These are phyloP conservation scores for Backusella macrospora DNA, from an alignment of 192 early-diverging fungal genomes.

Conservation along the genomic window DNA sequence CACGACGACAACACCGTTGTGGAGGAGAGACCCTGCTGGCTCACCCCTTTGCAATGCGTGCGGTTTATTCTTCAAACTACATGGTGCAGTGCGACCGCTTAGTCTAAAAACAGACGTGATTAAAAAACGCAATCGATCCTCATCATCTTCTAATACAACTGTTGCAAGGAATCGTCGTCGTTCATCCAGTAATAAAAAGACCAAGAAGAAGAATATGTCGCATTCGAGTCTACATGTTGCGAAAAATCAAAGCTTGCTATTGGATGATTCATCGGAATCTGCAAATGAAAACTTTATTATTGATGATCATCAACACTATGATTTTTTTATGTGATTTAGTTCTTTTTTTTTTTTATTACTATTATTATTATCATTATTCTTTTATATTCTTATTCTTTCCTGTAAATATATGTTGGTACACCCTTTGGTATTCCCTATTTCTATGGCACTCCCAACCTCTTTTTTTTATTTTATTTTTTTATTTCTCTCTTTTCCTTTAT, in stretches of 20 bases:
- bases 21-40: constrained; percentile 84
- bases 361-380: not conserved
- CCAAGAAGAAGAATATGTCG: not conserved
- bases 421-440: too few relatives aligned
- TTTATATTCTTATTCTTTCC: not conserved
- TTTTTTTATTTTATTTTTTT: too few relatives aligned
- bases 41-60: constrained; percentile 93
- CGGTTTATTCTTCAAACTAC: constrained; percentile 91
- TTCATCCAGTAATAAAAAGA: not conserved
- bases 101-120: constrained; percentile 85
- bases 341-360: not conserved
- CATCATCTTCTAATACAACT: not conserved
- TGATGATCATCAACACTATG: constrained; percentile 2
- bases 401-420: not conserved
- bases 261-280: constrained; percentile 6
- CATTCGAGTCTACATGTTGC: not conserved
- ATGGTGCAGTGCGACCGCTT: constrained; percentile 79
- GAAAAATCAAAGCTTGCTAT: constrained; percentile 6
- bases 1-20: constrained; percentile 84
- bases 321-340: constrained; percentile 1
- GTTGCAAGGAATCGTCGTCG: not conserved
- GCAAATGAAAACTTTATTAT: constrained; percentile 17
- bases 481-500: not conserved
- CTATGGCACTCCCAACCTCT: too few relatives aligned
- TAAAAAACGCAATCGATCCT: constrained; percentile 75